Conservation (phyloP, 1,284 basidiomycete genomes). For the Moesziomyces sp. region DNA sequence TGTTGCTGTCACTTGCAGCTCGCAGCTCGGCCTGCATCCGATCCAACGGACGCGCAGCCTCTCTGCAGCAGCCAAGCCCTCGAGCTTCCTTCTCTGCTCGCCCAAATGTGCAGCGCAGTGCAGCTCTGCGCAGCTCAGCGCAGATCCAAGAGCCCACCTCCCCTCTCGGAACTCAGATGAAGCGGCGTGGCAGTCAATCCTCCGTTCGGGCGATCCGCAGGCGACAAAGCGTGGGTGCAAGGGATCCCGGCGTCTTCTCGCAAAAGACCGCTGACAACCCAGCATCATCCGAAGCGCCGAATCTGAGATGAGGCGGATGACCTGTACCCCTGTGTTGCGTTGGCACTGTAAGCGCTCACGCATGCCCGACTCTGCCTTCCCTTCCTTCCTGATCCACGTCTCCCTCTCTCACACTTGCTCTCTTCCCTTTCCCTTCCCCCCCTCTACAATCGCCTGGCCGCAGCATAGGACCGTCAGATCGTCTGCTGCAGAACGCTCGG, state of each 20-base stretch:
- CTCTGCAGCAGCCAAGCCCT: background rate
- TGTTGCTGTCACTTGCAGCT: conserved; percentile 10
- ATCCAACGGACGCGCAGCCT: conserved; percentile 1
- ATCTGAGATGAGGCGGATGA: no score
- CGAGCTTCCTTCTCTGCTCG: background rate
- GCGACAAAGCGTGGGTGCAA: conserved; percentile 7
- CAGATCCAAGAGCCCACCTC: background rate
- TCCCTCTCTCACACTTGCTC: background rate
- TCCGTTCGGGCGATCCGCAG: background rate
- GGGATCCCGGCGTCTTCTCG: conserved; percentile 33
- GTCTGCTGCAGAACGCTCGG: conserved; percentile 11
- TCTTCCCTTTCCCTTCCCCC: conserved; percentile 2
- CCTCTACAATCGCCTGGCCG: background rate
- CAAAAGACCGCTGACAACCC: background rate
- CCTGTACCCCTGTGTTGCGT: background rate
- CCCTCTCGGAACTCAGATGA: background rate
- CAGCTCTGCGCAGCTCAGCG: background rate
- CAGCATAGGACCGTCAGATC: background rate
- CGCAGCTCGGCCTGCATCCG: conserved; percentile 31
- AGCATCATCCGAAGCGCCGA: no score
- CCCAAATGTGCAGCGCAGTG: background rate
- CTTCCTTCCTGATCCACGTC: background rate
- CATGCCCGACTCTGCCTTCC: background rate
- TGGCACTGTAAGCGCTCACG: background rate
- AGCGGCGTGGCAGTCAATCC: background rate